A percentile compares a stretch with the other conserved stretches of the same genome.
Evolutionary conservation across 768 basidiomycete species (phyloP).

Genomic region (Panus rudis): DNA sequence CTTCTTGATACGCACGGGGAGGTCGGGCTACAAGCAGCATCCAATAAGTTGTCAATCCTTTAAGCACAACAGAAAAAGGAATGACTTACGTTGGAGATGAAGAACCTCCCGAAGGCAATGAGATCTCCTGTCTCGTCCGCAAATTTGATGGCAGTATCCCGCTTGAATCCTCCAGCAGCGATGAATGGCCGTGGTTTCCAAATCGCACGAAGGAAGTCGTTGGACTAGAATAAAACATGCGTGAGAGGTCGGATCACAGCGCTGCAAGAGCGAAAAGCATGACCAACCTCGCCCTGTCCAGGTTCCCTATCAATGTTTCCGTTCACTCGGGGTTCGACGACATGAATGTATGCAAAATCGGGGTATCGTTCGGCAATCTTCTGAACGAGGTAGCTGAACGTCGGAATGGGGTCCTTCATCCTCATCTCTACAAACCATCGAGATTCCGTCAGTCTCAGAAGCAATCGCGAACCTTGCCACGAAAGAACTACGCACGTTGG

Average conservation of each 20-base stretch:
- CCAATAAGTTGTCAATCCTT: neutral
- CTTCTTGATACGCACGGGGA: conserved; percentile 11
- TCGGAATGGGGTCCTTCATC: conserved; percentile 48
- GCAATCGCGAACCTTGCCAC: neutral
- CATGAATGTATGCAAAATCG: conserved; percentile 33
- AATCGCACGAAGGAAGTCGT: conserved; percentile 20
- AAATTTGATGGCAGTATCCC: conserved; percentile 11
- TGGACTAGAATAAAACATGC: conserved; percentile 7
- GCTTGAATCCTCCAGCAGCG: conserved; percentile 17
- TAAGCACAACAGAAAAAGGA: neutral
- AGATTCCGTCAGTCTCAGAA: conserved; percentile 3
- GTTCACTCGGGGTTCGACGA: conserved; percentile 22
- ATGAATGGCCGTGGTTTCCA: conserved; percentile 14
- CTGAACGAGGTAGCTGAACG: conserved; percentile 43
- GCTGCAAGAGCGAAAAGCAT: neutral
- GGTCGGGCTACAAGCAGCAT: conserved; percentile 5
- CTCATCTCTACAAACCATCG: conserved; percentile 31
- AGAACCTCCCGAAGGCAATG: conserved; percentile 5
- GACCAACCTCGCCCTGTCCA: conserved; percentile 10
- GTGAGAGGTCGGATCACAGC: neutral
- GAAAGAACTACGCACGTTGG: conserved; percentile 20
- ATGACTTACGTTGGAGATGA: conserved; percentile 10
- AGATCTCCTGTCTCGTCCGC: conserved; percentile 12
- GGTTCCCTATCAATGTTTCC: conserved; percentile 6
- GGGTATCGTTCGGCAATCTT: conserved; percentile 34